Evolutionary conservation across 371 early-diverging fungal species (phyloP), one percentile per base, ranked within the genome.

Genomic region (Paraphysoderma sedebokerense): DNA sequence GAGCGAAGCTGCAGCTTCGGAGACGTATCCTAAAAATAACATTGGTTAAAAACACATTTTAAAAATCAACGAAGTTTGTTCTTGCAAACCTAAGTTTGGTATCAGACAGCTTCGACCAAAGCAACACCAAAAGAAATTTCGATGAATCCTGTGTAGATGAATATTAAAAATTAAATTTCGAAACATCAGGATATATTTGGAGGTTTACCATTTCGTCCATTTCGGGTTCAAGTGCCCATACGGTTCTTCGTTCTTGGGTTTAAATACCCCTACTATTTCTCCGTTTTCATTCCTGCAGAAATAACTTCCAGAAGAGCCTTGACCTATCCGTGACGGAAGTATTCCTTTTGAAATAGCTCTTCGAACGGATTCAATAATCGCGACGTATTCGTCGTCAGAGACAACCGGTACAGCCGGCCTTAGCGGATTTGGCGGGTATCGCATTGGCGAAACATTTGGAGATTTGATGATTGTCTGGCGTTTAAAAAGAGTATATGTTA

Each of bases 121-220:
- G 54, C 77, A 85, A 56, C 87, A 92, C 2, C 87, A 86, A 45
- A 85, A 81, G 24, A 84, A 50, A 59, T 83, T 85, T 17, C 80
- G 68, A 54, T 89, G 90, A n/a, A 87, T 60, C 87, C n/a, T n/a
- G n/a, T n/a, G n/a, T n/a, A n/a, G n/a, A n/a, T n/a, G n/a, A n/a
- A n/a, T n/a, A n/a, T n/a, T n/a, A n/a, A n/a, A n/a, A n/a, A n/a
- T n/a, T n/a, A n/a, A n/a, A n/a, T n/a, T n/a, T n/a, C n/a, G n/a
- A n/a, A n/a, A n/a, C n/a, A n/a, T n/a, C n/a, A n/a, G n/a, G n/a
- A n/a, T n/a, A n/a, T n/a, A n/a, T n/a, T n/a, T n/a, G n/a, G n/a
- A n/a, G n/a, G n/a, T n/a, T n/a, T n/a, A n/a, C n/a, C 86, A 89
- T 57, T 92, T 89, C 2, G 82, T 77, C 90, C 87, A 92, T 61